A percentile compares a stretch with the other conserved stretches of the same genome.
Conservation (phyloP, 352 stramenopile species). For the Paralagenidium karlingii region DNA sequence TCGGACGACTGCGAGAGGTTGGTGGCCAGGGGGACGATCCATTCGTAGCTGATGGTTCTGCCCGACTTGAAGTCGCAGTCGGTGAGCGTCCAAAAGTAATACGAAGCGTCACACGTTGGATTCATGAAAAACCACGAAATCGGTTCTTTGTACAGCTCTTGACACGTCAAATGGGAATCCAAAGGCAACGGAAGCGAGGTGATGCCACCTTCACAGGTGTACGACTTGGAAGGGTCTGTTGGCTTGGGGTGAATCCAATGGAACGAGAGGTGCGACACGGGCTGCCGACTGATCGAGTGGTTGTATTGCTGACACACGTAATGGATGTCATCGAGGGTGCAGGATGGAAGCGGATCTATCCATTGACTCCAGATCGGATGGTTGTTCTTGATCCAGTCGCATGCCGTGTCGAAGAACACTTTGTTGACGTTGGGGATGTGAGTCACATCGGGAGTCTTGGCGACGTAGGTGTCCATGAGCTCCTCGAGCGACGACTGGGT, state of each 20-base stretch:
- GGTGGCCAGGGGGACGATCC: conserved; percentile 13
- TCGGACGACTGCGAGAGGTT: conserved; percentile 12
- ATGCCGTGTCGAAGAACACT: conserved; percentile 21
- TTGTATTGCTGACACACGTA: background rate
- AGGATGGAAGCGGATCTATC: conserved; percentile 11
- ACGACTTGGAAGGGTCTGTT: conserved; percentile 12
- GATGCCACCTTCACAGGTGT: conserved; percentile 29
- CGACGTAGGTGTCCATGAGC: conserved; percentile 8
- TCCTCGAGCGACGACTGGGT: conserved; percentile 21
- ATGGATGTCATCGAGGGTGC: conserved; percentile 12
- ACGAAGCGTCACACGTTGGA: conserved; percentile 21
- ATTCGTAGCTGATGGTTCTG: conserved; percentile 18
- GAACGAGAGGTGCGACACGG: too few relatives aligned
- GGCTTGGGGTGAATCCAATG: conserved; percentile 18
- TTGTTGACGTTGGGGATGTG: too few relatives aligned
- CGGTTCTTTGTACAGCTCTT: too few relatives aligned
- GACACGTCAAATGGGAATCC: conserved; percentile 17
- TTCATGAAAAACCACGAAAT: conserved; percentile 15
- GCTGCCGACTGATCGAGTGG: conserved; percentile 11
- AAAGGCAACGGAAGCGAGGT: conserved; percentile 11
- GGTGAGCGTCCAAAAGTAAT: conserved; percentile 25
- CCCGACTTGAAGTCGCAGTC: conserved; percentile 12
- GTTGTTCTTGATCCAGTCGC: conserved; percentile 17
- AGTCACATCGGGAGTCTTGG: background rate
- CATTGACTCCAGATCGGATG: conserved; percentile 15